Base-by-base conservation (phyloP, 2,329 filamentous ascomycete genomes). In the Mollisiaceae sp. region DNA sequence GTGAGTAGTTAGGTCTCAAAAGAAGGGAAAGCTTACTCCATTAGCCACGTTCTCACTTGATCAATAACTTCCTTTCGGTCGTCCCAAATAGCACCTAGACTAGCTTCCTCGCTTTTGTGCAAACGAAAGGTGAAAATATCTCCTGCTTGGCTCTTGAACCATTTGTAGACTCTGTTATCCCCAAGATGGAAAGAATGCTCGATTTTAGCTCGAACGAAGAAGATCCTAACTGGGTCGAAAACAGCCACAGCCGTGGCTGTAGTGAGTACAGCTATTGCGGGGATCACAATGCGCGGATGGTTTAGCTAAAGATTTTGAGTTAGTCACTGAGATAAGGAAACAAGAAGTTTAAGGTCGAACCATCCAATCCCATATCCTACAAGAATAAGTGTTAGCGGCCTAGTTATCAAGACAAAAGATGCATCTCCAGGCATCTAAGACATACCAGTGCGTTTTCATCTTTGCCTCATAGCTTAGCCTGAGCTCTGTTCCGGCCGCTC, bases 201-300 rank as follows among this genome's bases (percentile, higher is more conserved):
- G 59, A 99, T 89, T 75, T 97, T 93, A 4, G 90, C 85, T 74
- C 93, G 93, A 79, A 98, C 92, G 73, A 96, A 97, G 75, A 96
- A 95, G 0, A 93, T 94, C 54, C 95, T 88, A 65, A 99, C 94
- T 0, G 95, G 95, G 72, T 99, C 95, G 74, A 99, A 98, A 8
- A 98, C 83, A 0, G 92, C 88, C 22, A 97, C 93, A 0, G 94
- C 96, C 57, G 95, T 81, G 39, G 90, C 89, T 0, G 94, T 93
- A 36, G 97, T 76, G 2, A 98, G 79, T 1, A 93, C 94, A 18
- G 92, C 93, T 1, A 97, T 62, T 1, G 91, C 79, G 0, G 95
- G 94, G 56, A 99, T 90, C 32, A 97, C 91, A 55, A 98, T 92
- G 58, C 93, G 86, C 0, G 94, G 94, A 74, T 99, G 95, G 65